Evolutionary conservation across 306 rosid species (phyloP), one percentile per base, ranked within the genome.

Genomic region (Medicago arabica): DNA sequence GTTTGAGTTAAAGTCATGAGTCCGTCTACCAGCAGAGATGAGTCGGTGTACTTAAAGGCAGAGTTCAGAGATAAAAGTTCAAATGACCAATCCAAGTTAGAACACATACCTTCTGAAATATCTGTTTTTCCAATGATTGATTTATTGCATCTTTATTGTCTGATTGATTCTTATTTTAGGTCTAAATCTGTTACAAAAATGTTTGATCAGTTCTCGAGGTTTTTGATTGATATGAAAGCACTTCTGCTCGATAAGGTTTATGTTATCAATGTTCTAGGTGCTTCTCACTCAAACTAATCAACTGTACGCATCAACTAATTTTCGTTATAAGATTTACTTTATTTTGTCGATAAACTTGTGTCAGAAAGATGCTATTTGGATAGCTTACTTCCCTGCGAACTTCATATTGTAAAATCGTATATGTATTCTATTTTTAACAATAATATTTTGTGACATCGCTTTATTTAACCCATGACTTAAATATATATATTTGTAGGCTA

Each of bases 231-330:
- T 64, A 39, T 88, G 89, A 89, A 85, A 86, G 87, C 9, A 16
- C 98, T 91, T 69, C 77, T 86, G 85, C 78, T 73, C 75, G 70
- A 93, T 34, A 85, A 84, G 88, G 93, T 93, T 78, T 91, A 82
- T 77, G 87, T 93, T 21, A 63, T 86, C 69, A 88, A 86, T 60
- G 91, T 88, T 80, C 71, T 93, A 78, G 98, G 98, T 93, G 88
- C 50, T 53, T 60, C 47, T 76, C 72, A 79, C 71, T 53, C 83
- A 76, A 68, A 54, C 55, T 67, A 41, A 82, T 55, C 44, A 41
- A 15, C 66, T 31, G 59, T 58, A 55, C 69, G 67, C 75, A 43
- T 67, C 74, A 40, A 21, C 51, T 65, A 14, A 47, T 71, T 79
- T 64, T 3, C 31, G 31, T 28, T 53, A 25, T 68, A 31, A 19